Percentiles rank a stretch among this genome's conserved stretches.
Conservation (phyloP, 2,329 filamentous ascomycete species). For the Aureobasidium namibiae region DNA sequence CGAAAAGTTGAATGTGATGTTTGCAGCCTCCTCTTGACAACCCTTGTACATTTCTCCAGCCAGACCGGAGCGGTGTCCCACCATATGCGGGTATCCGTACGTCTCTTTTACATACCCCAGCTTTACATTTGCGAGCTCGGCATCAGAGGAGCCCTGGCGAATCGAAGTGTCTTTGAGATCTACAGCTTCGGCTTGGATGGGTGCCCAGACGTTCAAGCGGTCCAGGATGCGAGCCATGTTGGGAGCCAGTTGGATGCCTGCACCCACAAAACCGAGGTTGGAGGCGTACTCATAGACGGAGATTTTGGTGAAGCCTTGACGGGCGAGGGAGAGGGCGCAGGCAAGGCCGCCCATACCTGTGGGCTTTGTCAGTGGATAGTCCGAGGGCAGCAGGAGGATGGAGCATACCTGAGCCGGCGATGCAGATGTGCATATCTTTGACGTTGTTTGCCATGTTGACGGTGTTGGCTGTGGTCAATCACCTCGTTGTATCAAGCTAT, state of each 20-base stretch:
- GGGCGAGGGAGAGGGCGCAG: slow-evolving; percentile 63
- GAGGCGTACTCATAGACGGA: slow-evolving; percentile 66
- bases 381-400: not conserved
- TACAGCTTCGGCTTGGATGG: slow-evolving; percentile 63
- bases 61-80: slow-evolving; percentile 66
- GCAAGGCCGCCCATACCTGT: slow-evolving; percentile 69
- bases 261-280: slow-evolving; percentile 71
- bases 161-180: slow-evolving; percentile 65
- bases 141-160: slow-evolving; percentile 59
- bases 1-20: slow-evolving; percentile 62
- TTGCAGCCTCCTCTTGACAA: slow-evolving; percentile 51
- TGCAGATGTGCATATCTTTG: slow-evolving; percentile 26
- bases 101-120: slow-evolving; percentile 58
- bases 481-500: not conserved
- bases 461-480: not conserved
- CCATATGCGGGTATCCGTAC: slow-evolving; percentile 72
- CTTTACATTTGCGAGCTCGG: slow-evolving; percentile 62
- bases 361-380: not conserved
- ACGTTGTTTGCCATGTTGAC: slow-evolving; percentile 18
- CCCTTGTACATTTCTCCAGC: slow-evolving; percentile 61
- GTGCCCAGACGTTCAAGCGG: slow-evolving; percentile 61
- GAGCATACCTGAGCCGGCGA: slow-evolving; percentile 26
- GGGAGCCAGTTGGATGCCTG: slow-evolving; percentile 75
- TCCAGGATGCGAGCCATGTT: slow-evolving; percentile 75
- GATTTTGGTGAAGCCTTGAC: slow-evolving; percentile 66